Conservation (phyloP, 306 rosid genomes). For the cucumber (Cucumis sativus) region DNA sequence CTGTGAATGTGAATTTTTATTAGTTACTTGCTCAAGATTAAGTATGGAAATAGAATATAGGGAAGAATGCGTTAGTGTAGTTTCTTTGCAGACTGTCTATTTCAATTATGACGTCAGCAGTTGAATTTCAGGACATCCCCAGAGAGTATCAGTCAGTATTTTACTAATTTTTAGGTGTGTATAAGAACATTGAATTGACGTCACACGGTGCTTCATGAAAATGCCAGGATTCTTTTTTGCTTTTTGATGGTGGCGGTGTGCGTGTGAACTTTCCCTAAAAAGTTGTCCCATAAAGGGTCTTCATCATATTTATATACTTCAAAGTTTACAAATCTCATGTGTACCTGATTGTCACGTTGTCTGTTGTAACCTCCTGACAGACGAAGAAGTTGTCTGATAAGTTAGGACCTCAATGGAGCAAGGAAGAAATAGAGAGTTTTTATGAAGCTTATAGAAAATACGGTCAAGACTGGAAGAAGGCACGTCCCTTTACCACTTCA, state of each 20-base stretch:
- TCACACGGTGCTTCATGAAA: neutral
- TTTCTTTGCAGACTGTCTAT: neutral
- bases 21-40: neutral
- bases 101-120: neutral
- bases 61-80: neutral
- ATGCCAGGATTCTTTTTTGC: neutral
- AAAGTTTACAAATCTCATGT: neutral
- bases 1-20: neutral
- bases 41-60: neutral
- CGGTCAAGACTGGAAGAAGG: conserved; percentile 90
- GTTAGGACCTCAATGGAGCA: conserved; percentile 82
- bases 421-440: conserved; percentile 61
- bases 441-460: conserved; percentile 78
- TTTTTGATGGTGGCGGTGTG: neutral
- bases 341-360: conserved; percentile 11
- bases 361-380: conserved; percentile 18
- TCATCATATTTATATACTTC: neutral
- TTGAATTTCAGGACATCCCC: neutral
- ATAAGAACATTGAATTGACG: neutral
- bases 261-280: neutral
- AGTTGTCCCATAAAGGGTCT: neutral
- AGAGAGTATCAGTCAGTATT: neutral
- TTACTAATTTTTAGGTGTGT: neutral
- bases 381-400: conserved; percentile 69
- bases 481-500: conserved; percentile 10